A percentile compares a stretch with the other conserved stretches of the same genome.
These are phyloP conservation scores for Brachypodium distachyon DNA, from an alignment of 202 grass and related monocot species.

Conservation along the genomic window DNA sequence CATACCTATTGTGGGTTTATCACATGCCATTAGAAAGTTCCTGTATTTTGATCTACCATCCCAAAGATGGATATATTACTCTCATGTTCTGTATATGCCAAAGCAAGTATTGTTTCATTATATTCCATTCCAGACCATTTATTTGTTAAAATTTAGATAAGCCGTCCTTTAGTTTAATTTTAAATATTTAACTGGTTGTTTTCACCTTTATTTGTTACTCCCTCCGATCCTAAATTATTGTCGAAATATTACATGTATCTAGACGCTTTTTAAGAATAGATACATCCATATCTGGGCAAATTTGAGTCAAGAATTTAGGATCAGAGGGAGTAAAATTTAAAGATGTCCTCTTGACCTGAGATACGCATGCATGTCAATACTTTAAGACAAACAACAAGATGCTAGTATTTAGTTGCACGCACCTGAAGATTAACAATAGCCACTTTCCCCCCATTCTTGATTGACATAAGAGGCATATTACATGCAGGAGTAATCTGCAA, in stretches of 20 bases:
- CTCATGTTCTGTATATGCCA: neutral
- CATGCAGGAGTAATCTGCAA: conserved; percentile 98
- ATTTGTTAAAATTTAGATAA: neutral
- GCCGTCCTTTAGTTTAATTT: neutral
- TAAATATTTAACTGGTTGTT: neutral
- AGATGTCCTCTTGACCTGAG: neutral
- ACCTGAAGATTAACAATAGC: conserved; percentile 99
- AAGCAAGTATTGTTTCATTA: neutral
- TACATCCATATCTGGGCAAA: too few species aligned
- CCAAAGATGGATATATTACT: neutral
- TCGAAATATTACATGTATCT: too few species aligned
- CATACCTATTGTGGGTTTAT: neutral
- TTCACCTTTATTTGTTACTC: too few species aligned
- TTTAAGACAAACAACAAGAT: neutral
- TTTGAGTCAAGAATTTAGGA: too few species aligned
- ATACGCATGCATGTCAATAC: neutral
- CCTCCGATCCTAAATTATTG: too few species aligned
- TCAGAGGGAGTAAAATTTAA: too few species aligned
- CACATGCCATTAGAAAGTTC: neutral
- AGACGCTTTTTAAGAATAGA: too few species aligned
- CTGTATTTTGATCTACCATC: neutral
- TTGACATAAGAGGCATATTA: conserved; percentile 79
- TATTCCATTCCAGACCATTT: neutral
- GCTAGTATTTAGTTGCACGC: neutral
- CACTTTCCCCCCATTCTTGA: conserved; percentile 70